phyloP scores from a whole-genome alignment of 305 asterid genomes.

The Solanum hybrid region DNA sequence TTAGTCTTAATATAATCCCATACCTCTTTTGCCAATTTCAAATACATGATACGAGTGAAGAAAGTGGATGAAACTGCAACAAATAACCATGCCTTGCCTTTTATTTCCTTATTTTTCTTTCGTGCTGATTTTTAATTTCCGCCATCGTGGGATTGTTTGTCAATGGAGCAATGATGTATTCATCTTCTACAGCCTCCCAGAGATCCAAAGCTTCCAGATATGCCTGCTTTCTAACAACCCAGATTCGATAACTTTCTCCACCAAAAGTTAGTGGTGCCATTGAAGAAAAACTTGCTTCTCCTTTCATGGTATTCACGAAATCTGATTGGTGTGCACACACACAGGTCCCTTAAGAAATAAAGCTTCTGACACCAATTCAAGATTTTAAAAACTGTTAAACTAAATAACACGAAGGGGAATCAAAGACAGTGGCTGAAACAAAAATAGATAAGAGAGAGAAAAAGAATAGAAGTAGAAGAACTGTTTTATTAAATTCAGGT shows the following conservation, averaged over 20 bases:
- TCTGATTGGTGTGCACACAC: too few species aligned
- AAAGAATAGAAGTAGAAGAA: background rate
- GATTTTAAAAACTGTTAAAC: background rate
- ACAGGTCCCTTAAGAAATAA: too few species aligned
- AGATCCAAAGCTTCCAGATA: background rate
- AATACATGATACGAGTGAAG: background rate
- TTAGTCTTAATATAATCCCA: background rate
- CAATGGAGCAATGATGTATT: background rate
- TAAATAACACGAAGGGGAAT: background rate
- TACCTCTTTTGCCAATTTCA: background rate
- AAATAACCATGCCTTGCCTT: background rate
- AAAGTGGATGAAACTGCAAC: background rate
- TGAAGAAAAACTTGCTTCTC: too few species aligned
- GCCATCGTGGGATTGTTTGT: background rate
- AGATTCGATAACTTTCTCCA: background rate
- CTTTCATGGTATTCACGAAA: too few species aligned
- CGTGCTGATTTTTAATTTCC: background rate
- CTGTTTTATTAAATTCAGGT: background rate
- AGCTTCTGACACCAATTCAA: too few species aligned
- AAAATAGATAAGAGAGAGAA: background rate
- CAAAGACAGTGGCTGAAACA: background rate
- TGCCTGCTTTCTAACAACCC: background rate
- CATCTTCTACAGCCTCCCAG: background rate
- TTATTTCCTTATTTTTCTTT: background rate
- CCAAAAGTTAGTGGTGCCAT: too few species aligned